A percentile compares a stretch with the other conserved stretches of the same genome.
phyloP scores from a whole-genome alignment of 768 basidiomycete species.

The Pulveroboletus ravenelii region DNA sequence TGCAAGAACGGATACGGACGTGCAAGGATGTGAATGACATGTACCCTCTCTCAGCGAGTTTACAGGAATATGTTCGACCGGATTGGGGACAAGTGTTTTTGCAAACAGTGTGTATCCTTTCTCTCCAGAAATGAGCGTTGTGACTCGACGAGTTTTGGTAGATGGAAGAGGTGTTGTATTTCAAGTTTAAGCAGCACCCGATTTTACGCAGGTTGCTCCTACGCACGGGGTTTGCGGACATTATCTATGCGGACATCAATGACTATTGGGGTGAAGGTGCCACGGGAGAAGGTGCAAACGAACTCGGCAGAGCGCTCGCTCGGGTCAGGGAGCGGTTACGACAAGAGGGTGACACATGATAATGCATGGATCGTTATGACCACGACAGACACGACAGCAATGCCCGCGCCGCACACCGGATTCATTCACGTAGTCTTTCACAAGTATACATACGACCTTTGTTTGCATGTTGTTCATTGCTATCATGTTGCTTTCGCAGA shows the following conservation, averaged over 20 bases:
- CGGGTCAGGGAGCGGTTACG: constrained; percentile 48
- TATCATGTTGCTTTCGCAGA: neutral
- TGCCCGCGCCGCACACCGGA: neutral
- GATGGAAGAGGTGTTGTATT: constrained; percentile 65
- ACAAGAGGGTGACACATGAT: constrained; percentile 23
- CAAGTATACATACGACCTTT: neutral
- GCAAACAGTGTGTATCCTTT: constrained; percentile 35
- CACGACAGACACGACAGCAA: neutral
- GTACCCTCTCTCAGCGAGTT: constrained; percentile 31
- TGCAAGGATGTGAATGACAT: constrained; percentile 38
- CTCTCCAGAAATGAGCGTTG: neutral
- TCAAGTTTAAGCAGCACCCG: constrained; percentile 71
- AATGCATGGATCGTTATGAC: neutral
- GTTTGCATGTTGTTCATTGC: neutral
- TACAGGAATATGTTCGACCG: constrained; percentile 36
- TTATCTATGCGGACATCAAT: constrained; percentile 58
- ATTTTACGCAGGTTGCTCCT: constrained; percentile 52
- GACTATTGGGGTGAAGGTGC: constrained; percentile 64
- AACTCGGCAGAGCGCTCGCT: constrained; percentile 58
- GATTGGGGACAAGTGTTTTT: constrained; percentile 58
- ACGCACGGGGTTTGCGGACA: constrained; percentile 43
- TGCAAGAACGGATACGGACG: constrained; percentile 54
- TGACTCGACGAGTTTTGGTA: constrained; percentile 20
- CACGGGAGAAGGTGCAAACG: constrained; percentile 48
- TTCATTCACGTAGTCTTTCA: neutral